Evolutionary conservation across 23 red algal species (phyloP).

Genomic region (Gracilaria caudata): DNA sequence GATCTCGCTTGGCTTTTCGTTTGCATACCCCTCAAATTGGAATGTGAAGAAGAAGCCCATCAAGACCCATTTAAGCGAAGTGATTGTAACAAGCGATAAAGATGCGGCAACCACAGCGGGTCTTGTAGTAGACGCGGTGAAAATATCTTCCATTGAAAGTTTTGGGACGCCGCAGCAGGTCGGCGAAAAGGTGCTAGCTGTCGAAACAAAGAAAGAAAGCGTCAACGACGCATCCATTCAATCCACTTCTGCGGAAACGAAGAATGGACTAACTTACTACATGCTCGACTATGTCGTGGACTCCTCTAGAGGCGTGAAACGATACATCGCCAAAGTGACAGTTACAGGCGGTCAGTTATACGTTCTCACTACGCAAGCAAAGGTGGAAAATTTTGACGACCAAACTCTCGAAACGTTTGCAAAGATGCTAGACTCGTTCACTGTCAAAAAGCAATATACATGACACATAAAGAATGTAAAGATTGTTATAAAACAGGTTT

Average conservation of each 20-base stretch:
- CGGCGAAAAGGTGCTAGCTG: slow-evolving; percentile 77
- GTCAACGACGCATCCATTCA: slow-evolving; percentile 39
- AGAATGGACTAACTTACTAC: slow-evolving; percentile 70
- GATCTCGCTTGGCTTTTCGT: slow-evolving; percentile 66
- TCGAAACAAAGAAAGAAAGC: slow-evolving; percentile 91
- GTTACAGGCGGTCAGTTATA: slow-evolving; percentile 78
- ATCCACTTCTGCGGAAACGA: slow-evolving; percentile 22
- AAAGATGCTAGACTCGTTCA: slow-evolving; percentile 71
- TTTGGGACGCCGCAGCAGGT: slow-evolving; percentile 83
- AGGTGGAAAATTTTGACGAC: slow-evolving; percentile 61
- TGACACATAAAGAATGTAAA: not conserved
- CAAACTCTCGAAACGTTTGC: slow-evolving; percentile 32
- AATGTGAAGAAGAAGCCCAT: slow-evolving; percentile 88
- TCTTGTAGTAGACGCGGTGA: slow-evolving; percentile 75
- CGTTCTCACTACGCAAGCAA: slow-evolving; percentile 83
- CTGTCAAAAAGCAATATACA: slow-evolving; percentile 48
- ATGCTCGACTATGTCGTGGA: slow-evolving; percentile 74
- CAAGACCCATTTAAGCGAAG: slow-evolving; percentile 90
- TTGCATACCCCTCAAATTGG: slow-evolving; percentile 80
- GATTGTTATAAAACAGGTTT: not conserved
- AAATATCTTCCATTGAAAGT: slow-evolving; percentile 74
- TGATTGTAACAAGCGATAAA: slow-evolving; percentile 61
- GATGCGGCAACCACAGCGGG: slow-evolving; percentile 68
- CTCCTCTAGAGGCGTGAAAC: slow-evolving; percentile 68
- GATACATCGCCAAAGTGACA: slow-evolving; percentile 84